These are phyloP conservation scores for Solanum chilense DNA, from an alignment of 257 asterid species.

Conservation along the genomic window DNA sequence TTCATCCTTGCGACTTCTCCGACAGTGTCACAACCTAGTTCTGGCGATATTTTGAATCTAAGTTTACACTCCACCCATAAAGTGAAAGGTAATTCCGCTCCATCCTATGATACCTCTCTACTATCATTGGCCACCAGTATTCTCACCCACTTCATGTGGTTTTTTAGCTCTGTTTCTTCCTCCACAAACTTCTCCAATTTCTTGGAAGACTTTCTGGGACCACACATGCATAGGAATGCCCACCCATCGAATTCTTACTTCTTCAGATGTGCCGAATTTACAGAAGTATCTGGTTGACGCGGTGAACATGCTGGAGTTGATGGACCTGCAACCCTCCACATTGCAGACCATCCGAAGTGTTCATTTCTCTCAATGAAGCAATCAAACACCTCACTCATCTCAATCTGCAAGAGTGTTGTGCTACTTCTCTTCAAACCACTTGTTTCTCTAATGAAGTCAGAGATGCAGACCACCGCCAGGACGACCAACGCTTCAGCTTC, in stretches of 20 bases:
- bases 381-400: slow-evolving; percentile 33
- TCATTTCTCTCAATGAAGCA: slow-evolving; percentile 28
- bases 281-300: slow-evolving; percentile 27
- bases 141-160: background rate
- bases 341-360: slow-evolving; percentile 25
- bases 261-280: background rate
- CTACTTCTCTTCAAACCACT: slow-evolving; percentile 37
- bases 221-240: background rate
- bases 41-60: background rate
- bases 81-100: background rate
- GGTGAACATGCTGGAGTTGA: slow-evolving; percentile 28
- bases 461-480: background rate
- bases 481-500: background rate
- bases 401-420: slow-evolving; percentile 59
- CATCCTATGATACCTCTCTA: background rate
- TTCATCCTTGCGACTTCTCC: background rate
- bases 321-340: slow-evolving; percentile 46
- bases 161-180: background rate
- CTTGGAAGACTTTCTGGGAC: background rate
- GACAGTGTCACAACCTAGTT: background rate
- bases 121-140: background rate
- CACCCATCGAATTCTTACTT: background rate
- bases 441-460: background rate
- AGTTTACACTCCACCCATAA: background rate
- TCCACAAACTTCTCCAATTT: background rate